Percentiles rank a stretch among this genome's conserved stretches.
Evolutionary conservation across 2,329 filamentous ascomycete genomes (phyloP).

Genomic region (Aaosphaeria arxii): DNA sequence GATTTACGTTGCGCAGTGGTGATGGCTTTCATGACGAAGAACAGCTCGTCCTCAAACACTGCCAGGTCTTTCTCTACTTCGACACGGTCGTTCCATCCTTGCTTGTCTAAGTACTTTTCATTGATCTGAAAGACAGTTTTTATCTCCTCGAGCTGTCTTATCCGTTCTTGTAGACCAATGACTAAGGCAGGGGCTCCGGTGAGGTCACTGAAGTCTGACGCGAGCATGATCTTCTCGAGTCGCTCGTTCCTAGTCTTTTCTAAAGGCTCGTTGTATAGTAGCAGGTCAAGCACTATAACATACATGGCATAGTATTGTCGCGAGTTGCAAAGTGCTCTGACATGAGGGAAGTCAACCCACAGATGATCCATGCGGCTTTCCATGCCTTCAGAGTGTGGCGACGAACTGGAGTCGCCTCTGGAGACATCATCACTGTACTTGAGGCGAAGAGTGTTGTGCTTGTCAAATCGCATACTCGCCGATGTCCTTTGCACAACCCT

Average conservation of each 20-base stretch:
- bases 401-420: slow-evolving; percentile 52
- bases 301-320: slow-evolving; percentile 97
- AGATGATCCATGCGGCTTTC: slow-evolving; percentile 92
- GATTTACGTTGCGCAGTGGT: slow-evolving; percentile 90
- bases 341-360: slow-evolving; percentile 93
- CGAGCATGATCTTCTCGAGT: slow-evolving; percentile 97
- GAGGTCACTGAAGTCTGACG: slow-evolving; percentile 96
- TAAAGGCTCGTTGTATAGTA: slow-evolving; percentile 92
- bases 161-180: slow-evolving; percentile 83
- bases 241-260: slow-evolving; percentile 97
- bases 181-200: slow-evolving; percentile 93
- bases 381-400: slow-evolving; percentile 45
- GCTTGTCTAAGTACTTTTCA: slow-evolving; percentile 77
- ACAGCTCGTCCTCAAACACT: slow-evolving; percentile 91
- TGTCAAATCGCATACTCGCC: slow-evolving; percentile 90
- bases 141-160: slow-evolving; percentile 91
- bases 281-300: slow-evolving; percentile 91
- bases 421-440: slow-evolving; percentile 96
- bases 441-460: slow-evolving; percentile 93
- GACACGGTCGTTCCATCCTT: slow-evolving; percentile 88
- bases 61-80: slow-evolving; percentile 86
- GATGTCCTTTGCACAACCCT: slow-evolving; percentile 96
- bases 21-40: slow-evolving; percentile 99
- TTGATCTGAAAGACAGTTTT: slow-evolving; percentile 95
- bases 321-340: slow-evolving; percentile 94